These are phyloP conservation scores for Trametes versicolor DNA, from an alignment of 1,284 basidiomycete genomes.

Conservation along the genomic window DNA sequence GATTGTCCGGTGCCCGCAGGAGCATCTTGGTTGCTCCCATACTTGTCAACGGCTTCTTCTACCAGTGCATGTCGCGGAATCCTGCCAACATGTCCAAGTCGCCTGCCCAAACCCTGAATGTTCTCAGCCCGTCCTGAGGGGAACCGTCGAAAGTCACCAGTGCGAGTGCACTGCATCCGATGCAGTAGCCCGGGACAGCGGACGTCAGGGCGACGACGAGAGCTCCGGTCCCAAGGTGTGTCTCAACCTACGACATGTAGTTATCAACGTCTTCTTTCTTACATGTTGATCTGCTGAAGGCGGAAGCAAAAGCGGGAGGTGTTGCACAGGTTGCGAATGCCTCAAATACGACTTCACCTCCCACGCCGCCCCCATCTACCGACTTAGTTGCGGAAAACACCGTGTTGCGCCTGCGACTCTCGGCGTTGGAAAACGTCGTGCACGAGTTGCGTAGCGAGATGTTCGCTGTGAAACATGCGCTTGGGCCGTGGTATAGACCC, in stretches of 20 bases:
- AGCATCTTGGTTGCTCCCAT: slow-evolving; percentile 65
- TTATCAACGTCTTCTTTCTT: background rate
- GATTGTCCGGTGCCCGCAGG: slow-evolving; percentile 75
- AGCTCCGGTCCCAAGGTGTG: background rate
- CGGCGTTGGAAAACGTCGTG: slow-evolving; percentile 38
- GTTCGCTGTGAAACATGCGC: slow-evolving; percentile 35
- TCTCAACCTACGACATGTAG: background rate
- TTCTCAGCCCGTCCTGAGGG: slow-evolving; percentile 53
- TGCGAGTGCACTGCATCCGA: slow-evolving; percentile 4
- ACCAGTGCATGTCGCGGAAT: slow-evolving; percentile 66
- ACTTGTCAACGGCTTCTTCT: slow-evolving; percentile 79
- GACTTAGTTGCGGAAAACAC: slow-evolving; percentile 36
- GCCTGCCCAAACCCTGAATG: slow-evolving; percentile 62
- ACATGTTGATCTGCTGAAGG: background rate
- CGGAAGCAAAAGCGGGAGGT: background rate
- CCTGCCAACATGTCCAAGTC: slow-evolving; percentile 68
- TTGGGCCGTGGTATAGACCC: slow-evolving; percentile 39
- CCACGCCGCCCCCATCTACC: background rate
- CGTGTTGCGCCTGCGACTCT: slow-evolving; percentile 33
- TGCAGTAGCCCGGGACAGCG: background rate
- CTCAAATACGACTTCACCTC: background rate
- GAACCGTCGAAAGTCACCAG: slow-evolving; percentile 46
- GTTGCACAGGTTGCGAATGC: background rate
- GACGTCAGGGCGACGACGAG: background rate
- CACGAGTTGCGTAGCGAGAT: slow-evolving; percentile 34